Evolutionary conservation across 1,284 basidiomycete species (phyloP).

Genomic region (Puccinia coronata): DNA sequence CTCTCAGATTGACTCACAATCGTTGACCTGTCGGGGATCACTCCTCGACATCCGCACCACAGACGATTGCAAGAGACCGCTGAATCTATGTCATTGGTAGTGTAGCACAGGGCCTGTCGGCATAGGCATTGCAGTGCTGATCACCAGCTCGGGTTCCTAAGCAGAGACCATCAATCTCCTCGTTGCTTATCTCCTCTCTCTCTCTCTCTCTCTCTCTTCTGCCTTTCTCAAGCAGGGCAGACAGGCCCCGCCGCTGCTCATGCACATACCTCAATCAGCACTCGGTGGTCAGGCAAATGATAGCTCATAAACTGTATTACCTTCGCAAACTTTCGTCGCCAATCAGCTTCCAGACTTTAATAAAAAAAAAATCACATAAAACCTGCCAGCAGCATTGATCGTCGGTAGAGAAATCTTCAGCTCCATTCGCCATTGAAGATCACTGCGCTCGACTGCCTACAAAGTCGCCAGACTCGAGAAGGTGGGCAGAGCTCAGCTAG

Average conservation of each 20-base stretch:
- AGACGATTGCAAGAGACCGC: not conserved
- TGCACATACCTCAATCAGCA: conserved; percentile 8
- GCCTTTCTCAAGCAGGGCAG: conserved; percentile 25
- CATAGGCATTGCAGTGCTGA: conserved; percentile 33
- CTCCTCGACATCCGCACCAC: conserved; percentile 29
- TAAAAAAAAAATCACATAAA: not conserved
- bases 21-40: conserved; percentile 5
- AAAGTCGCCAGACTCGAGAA: not conserved
- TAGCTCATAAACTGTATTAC: not conserved
- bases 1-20: conserved; percentile 1
- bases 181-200: conserved; percentile 10
- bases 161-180: conserved; percentile 23
- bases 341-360: not conserved
- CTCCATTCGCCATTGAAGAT: conserved; percentile 17
- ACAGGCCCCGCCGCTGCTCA: not conserved
- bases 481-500: too few relatives aligned
- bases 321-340: not conserved
- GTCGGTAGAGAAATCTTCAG: conserved; percentile 14
- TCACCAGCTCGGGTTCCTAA: conserved; percentile 28
- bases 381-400: not conserved
- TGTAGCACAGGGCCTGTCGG: conserved; percentile 10
- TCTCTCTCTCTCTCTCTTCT: too few relatives aligned
- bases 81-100: not conserved
- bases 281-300: not conserved
- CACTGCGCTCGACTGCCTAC: not conserved